Percentiles rank a stretch among this genome's conserved stretches.
Evolutionary conservation across 495 filamentous ascomycete genomes (phyloP).

Genomic region (Melanomma pulvis-pyrius): DNA sequence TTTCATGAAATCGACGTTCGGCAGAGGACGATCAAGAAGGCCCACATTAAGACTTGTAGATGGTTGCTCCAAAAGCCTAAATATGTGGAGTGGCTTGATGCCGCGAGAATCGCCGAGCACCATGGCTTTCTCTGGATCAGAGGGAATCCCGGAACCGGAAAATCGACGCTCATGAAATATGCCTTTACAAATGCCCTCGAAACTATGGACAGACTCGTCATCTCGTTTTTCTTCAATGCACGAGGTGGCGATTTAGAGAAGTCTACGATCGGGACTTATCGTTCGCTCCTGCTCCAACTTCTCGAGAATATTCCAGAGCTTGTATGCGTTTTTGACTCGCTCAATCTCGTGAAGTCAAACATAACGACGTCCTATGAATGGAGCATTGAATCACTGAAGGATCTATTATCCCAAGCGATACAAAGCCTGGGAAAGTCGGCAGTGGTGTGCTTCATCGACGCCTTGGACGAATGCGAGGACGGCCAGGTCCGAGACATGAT

Average conservation of each 20-base stretch:
- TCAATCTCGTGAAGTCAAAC: conserved; percentile 11
- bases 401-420: conserved; percentile 14
- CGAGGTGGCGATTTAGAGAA: conserved; percentile 40
- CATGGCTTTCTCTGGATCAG: conserved; percentile 39
- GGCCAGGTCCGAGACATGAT: conserved; percentile 20
- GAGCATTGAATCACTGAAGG: conserved; percentile 8
- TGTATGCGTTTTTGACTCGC: conserved; percentile 18
- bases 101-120: conserved; percentile 6
- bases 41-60: conserved; percentile 43
- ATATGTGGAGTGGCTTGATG: conserved; percentile 22
- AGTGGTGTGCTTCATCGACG: conserved; percentile 29
- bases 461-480: conserved; percentile 32
- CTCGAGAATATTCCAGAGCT: conserved; percentile 13
- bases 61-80: conserved; percentile 31
- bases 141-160: conserved; percentile 41
- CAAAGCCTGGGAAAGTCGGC: conserved; percentile 3
- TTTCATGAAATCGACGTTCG: conserved; percentile 43
- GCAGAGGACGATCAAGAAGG: conserved; percentile 44
- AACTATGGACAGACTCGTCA: conserved; percentile 24
- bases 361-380: conserved; percentile 21
- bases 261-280: conserved; percentile 24
- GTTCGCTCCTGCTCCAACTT: conserved; percentile 29
- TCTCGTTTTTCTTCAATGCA: conserved; percentile 51
- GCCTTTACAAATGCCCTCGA: conserved; percentile 1
- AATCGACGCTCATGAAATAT: conserved; percentile 39